Base-by-base conservation (phyloP, 2,329 filamentous ascomycete species). In the Chaetomium strumarium region DNA sequence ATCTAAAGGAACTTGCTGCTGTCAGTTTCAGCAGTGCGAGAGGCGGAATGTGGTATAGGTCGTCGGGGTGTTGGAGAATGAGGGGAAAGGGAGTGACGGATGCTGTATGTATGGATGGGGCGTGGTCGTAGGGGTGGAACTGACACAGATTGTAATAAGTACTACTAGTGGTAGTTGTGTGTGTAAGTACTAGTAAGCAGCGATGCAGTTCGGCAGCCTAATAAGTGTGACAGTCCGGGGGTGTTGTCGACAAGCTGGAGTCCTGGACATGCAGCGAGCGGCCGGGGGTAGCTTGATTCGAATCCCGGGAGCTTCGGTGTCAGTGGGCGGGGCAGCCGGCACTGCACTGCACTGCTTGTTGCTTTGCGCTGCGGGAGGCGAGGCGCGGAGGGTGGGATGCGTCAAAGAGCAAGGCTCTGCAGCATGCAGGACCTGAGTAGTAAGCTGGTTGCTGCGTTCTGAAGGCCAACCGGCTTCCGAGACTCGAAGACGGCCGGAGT, bases 171-270 rank as follows among this genome's bases (percentile, higher is more conserved):
- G n/a, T n/a, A n/a, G n/a, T n/a, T n/a, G n/a, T n/a, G n/a, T n/a
- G n/a, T n/a, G 52, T 55, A 52, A 55, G 53, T 33, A n/a, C n/a
- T n/a, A 16, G 16, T 30, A 24, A 24, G 29, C 43, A 34, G 37
- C 34, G 33, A 60, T 55, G 56, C 60, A 62, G 57, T 56, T 57
- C 56, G 55, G 38, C 37, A 42, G 14, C n/a, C n/a, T n/a, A 53
- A 36, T 41, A 46, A 44, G 49, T 36, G 55, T 55, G 54, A 17
- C 24, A 44, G 43, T 39, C 38, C n/a, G n/a, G 49, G 43, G n/a
- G 34, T 37, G 34, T 14, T n/a, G 14, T n/a, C 5, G 14, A n/a
- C 14, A 14, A 16, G 13, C 34, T 24, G n/a, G 34, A 36, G 42
- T 48, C 20, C 49, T 44, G 24, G 49, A 45, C 52, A 43, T 41